Conservation (phyloP, 2,329 filamentous ascomycete species). For the Aspergillus hortae region DNA sequence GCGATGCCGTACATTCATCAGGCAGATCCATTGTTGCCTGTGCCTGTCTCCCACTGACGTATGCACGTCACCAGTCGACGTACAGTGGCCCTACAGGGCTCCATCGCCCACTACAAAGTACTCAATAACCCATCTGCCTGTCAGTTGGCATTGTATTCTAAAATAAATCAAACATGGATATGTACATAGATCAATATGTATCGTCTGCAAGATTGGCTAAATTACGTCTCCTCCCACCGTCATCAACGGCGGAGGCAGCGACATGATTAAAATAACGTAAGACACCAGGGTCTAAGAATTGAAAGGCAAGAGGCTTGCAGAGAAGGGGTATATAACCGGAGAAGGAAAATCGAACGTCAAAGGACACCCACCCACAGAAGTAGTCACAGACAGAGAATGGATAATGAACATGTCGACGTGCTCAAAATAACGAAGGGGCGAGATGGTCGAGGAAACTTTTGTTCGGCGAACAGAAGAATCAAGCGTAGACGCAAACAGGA, state of each 20-base stretch:
- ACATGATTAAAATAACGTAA: not conserved
- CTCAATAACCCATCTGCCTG: too few relatives aligned
- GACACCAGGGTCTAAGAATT: not conserved
- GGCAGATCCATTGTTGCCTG: too few relatives aligned
- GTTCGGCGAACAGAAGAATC: not conserved
- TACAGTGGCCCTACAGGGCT: too few relatives aligned
- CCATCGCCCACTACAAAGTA: too few relatives aligned
- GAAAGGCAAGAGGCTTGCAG: not conserved
- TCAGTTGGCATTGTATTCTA: not conserved
- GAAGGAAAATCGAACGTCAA: slow-evolving; percentile 6
- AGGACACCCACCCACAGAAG: not conserved
- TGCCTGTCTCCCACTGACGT: too few relatives aligned
- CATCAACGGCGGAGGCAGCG: not conserved
- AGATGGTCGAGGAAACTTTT: not conserved
- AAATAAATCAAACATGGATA: slow-evolving; percentile 15
- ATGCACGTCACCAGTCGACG: too few relatives aligned
- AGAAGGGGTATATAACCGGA: slow-evolving; percentile 1
- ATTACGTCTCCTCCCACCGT: not conserved
- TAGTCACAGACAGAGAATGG: not conserved
- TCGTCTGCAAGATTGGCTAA: slow-evolving; percentile 3
- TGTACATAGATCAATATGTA: slow-evolving; percentile 31
- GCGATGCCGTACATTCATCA: too few relatives aligned
- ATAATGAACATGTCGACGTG: not conserved
- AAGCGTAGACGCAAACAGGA: not conserved
- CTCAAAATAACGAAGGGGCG: not conserved